phyloP scores from a whole-genome alignment of 768 basidiomycete genomes.

The Mycena leptocephala region DNA sequence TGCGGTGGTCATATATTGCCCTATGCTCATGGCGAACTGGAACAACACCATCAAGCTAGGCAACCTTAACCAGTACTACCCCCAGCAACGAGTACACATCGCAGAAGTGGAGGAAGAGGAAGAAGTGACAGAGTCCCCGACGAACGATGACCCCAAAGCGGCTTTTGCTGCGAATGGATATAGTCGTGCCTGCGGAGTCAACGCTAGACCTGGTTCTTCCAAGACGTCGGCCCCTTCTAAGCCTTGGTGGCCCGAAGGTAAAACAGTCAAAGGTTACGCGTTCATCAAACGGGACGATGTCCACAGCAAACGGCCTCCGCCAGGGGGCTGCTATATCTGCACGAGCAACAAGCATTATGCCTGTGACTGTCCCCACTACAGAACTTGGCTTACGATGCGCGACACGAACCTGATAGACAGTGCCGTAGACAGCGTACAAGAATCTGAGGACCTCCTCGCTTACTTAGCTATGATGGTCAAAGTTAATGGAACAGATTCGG shows the following conservation, averaged over 20 bases:
- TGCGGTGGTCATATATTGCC: neutral
- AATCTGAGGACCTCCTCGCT: conserved; percentile 19
- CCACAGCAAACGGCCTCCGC: neutral
- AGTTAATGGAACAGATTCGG: neutral
- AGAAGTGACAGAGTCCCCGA: neutral
- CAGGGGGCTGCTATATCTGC: conserved; percentile 38
- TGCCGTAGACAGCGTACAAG: neutral
- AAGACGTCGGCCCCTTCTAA: neutral
- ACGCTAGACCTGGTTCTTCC: no score
- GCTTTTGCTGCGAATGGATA: neutral
- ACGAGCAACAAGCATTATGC: conserved; percentile 40
- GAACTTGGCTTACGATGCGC: conserved; percentile 24
- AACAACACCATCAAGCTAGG: neutral
- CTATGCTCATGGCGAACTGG: conserved; percentile 21
- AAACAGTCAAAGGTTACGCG: conserved; percentile 8
- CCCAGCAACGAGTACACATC: neutral
- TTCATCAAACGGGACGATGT: conserved; percentile 10
- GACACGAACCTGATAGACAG: conserved; percentile 3
- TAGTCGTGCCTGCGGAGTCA: no score
- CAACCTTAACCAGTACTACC: neutral
- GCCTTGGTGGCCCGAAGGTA: conserved; percentile 18
- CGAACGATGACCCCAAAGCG: neutral
- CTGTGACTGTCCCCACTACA: conserved; percentile 41
- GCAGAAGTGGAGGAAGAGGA: neutral
- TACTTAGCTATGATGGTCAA: conserved; percentile 24